phyloP scores from a whole-genome alignment of 192 early-diverging fungal genomes.

The Paraglomus brasilianum region DNA sequence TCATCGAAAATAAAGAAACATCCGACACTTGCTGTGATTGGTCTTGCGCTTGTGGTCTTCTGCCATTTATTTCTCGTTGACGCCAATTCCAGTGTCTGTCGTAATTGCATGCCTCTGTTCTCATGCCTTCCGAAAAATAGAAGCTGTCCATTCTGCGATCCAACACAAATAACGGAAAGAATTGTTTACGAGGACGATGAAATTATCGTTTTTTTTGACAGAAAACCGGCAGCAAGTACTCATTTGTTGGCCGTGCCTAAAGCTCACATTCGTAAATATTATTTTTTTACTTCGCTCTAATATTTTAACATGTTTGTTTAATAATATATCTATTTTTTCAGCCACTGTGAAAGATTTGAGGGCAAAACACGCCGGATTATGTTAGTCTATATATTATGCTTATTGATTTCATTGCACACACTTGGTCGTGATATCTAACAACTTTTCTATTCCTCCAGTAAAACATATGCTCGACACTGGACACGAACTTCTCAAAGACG shows the following conservation, averaged over 20 bases:
- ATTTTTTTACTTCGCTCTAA: neutral
- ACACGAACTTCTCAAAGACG: constrained; percentile 32
- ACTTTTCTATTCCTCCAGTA: constrained; percentile 30
- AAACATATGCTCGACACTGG: constrained; percentile 36
- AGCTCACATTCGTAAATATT: constrained; percentile 36
- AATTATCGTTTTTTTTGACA: constrained; percentile 45
- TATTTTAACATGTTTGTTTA: neutral
- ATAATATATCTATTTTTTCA: neutral
- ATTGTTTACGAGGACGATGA: constrained; percentile 39
- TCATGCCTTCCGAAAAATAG: no score
- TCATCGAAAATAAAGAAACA: no score
- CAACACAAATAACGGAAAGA: neutral
- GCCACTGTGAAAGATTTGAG: constrained; percentile 41
- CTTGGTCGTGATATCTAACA: no score
- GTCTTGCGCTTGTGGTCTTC: no score
- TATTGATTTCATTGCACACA: neutral
- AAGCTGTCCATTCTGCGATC: no score
- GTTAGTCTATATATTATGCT: constrained; percentile 26
- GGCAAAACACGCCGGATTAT: constrained; percentile 28
- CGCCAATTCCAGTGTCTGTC: no score
- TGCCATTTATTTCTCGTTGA: no score
- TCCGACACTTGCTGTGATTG: no score
- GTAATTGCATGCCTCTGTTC: no score
- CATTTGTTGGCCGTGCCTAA: constrained; percentile 46
- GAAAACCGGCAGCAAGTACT: constrained; percentile 38